Evolutionary conservation across 1,284 basidiomycete genomes (phyloP), one percentile per base, ranked within the genome.

Genomic region (Mycena sp.): DNA sequence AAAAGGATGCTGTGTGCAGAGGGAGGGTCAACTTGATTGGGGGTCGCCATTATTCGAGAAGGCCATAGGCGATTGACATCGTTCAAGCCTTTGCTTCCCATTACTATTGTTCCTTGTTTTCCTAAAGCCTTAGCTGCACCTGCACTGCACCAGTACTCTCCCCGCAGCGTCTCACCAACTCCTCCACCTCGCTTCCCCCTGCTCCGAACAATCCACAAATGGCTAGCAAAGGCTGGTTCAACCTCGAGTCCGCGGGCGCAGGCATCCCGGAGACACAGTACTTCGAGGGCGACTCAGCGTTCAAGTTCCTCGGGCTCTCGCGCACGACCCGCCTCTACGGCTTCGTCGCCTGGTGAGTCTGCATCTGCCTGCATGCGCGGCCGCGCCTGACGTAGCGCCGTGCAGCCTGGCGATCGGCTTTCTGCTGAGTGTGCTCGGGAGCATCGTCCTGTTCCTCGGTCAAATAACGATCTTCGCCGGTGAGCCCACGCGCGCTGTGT

Each of bases 261-360:
- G 76, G 81, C 40, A 82, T 92, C 45, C 87, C 91, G 6, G 90
- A 93, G 71, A 88, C 84, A 29, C 86, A 89, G 66, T 90, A 91
- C 79, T 93, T 92, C 68, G 91, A 92, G 74, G 91, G 89, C 17
- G 92, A 95, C 73, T 90, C 92, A 16, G 92, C 94, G 11, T 96
- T 95, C 83, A 86, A 84, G 53, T 88, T 87, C 65, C 82, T 96
- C 12, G 88, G 88, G 0, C 80, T 97, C 63, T 91, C 94, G 11
- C 83, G 88, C 69, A 92, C 83, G 38, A 91, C 94, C 70, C 80
- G 95, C 48, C 77, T 97, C 58, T 95, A 94, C 76, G 94, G 94
- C 1, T 96, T 96, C 70, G 78, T 83, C 51, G 90, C 83, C 54
- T 96, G 92, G 94, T 95, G 69, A 77, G 89, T 79, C 25, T 61